phyloP scores from a whole-genome alignment of 176 grass and related monocot species.

The Chloris gayana region DNA sequence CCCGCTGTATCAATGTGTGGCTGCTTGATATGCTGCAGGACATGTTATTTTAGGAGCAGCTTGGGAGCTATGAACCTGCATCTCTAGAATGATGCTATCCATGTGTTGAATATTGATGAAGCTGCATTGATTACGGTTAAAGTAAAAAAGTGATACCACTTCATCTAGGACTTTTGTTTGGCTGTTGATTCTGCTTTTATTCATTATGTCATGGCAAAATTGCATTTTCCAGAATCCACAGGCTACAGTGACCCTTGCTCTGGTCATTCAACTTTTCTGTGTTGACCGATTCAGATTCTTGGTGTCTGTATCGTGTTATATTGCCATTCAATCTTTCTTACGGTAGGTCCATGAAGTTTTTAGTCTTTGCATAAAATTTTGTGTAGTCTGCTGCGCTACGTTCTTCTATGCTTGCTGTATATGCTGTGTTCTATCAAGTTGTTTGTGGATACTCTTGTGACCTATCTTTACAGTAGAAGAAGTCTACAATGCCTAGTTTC shows the following conservation, averaged over 20 bases:
- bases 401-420: no score
- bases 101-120: neutral
- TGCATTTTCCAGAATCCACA: neutral
- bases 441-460: no score
- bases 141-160: no score
- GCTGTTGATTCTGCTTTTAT: neutral
- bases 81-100: no score
- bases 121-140: neutral
- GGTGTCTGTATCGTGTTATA: neutral
- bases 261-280: neutral
- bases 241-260: neutral
- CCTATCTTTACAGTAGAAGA: no score
- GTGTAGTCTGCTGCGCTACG: no score
- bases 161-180: neutral
- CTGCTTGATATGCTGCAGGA: neutral
- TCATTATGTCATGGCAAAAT: neutral
- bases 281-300: neutral
- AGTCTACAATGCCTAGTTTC: no score
- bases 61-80: no score
- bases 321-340: neutral
- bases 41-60: neutral
- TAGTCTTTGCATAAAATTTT: no score
- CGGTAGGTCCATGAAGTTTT: no score
- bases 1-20: neutral
- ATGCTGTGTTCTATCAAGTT: neutral